These are phyloP conservation scores for Penicillium sp. DNA, from an alignment of 2,329 filamentous ascomycete genomes.

Conservation along the genomic window DNA sequence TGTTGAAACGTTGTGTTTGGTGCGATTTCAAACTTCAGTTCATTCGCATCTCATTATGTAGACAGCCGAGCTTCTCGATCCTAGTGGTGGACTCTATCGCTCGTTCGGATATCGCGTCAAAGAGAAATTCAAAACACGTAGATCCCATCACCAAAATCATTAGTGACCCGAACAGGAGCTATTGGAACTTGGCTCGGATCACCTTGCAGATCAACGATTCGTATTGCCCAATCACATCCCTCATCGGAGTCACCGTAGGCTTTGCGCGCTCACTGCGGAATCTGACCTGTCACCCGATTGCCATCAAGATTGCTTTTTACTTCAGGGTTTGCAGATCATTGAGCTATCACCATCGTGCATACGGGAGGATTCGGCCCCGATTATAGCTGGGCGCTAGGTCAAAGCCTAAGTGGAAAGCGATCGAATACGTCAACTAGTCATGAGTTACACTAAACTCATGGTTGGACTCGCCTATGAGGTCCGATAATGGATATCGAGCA, in stretches of 20 bases:
- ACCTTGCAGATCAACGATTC: slow-evolving; percentile 21
- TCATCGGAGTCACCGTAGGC: not conserved
- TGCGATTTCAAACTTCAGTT: not conserved
- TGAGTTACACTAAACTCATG: not conserved
- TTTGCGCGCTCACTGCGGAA: slow-evolving; percentile 17
- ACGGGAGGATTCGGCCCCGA: not conserved
- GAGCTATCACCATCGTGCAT: slow-evolving; percentile 24
- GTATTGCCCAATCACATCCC: slow-evolving; percentile 17
- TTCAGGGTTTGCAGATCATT: slow-evolving; percentile 15
- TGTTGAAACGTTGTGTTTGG: not conserved
- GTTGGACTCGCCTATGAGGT: not conserved
- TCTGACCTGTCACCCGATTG: slow-evolving; percentile 26
- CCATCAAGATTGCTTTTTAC: slow-evolving; percentile 4
- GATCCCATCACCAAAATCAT: not conserved
- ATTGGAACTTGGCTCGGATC: slow-evolving; percentile 18
- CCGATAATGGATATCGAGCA: not conserved
- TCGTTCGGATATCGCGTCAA: slow-evolving; percentile 16
- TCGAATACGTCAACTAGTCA: not conserved
- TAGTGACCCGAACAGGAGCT: slow-evolving; percentile 5
- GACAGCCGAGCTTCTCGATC: not conserved
- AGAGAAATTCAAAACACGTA: not conserved
- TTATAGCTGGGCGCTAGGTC: slow-evolving; percentile 1
- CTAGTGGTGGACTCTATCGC: not conserved
- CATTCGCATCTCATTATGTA: not conserved
- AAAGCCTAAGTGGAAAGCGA: not conserved